phyloP scores from a whole-genome alignment of 257 asterid genomes.

The Solanum ossicruentum region DNA sequence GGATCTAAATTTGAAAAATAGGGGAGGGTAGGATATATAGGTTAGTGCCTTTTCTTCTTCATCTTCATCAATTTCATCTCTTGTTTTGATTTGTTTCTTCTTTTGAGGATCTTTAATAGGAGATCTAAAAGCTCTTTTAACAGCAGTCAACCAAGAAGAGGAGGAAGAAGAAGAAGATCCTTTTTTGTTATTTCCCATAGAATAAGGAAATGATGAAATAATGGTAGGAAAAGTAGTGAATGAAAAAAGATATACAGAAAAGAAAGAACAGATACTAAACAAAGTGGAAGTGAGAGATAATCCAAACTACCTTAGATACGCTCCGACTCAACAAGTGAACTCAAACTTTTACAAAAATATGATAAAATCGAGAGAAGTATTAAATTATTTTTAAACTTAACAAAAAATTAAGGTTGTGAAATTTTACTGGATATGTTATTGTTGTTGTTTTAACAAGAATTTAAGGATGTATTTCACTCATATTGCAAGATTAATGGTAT shows the following conservation, averaged over 20 bases:
- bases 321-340: too few relatives aligned
- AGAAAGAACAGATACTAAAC: not conserved
- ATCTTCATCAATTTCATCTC: slow-evolving; percentile 6
- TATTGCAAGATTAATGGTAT: too few relatives aligned
- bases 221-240: not conserved
- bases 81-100: slow-evolving; percentile 4
- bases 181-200: slow-evolving; percentile 17
- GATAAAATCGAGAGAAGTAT: too few relatives aligned
- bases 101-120: slow-evolving; percentile 21
- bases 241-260: not conserved
- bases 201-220: not conserved
- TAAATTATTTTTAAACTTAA: too few relatives aligned
- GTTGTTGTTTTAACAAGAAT: too few relatives aligned
- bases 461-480: too few relatives aligned
- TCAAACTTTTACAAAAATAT: too few relatives aligned
- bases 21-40: too few relatives aligned
- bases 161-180: slow-evolving; percentile 15
- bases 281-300: not conserved
- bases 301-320: too few relatives aligned
- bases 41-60: slow-evolving; percentile 24
- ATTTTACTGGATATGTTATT: too few relatives aligned
- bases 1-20: not conserved
- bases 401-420: too few relatives aligned
- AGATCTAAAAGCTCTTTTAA: slow-evolving; percentile 37
- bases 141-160: slow-evolving; percentile 38